A percentile compares a stretch with the other conserved stretches of the same genome.
phyloP scores from a whole-genome alignment of 2,329 filamentous ascomycete genomes.

The Daldinia eschscholtzii region DNA sequence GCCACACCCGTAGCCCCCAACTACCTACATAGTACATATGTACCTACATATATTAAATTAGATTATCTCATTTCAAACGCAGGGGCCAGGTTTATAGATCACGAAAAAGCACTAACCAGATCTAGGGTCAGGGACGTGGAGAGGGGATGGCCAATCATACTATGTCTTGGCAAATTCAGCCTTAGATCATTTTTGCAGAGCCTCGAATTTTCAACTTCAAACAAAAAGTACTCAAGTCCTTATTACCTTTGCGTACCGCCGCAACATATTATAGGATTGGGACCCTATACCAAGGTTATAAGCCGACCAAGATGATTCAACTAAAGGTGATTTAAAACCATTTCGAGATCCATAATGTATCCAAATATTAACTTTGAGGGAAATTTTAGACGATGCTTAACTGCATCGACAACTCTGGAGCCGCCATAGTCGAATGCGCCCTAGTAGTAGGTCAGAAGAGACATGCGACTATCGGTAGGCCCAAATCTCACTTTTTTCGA shows the following conservation, averaged over 20 bases:
- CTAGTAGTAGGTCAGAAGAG: conserved; percentile 92
- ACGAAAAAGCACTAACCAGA: conserved; percentile 12
- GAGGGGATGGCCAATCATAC: conserved; percentile 26
- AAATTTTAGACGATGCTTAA: conserved; percentile 86
- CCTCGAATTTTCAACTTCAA: conserved; percentile 41
- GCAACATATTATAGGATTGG: conserved; percentile 34
- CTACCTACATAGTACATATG: too few relatives aligned
- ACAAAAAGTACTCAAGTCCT: conserved; percentile 12
- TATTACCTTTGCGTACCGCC: conserved; percentile 9
- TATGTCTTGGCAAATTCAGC: conserved; percentile 31
- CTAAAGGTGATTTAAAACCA: conserved; percentile 72
- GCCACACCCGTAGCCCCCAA: conserved; percentile 18
- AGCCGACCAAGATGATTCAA: conserved; percentile 82
- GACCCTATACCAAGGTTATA: conserved; percentile 38
- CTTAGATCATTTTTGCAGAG: conserved; percentile 35
- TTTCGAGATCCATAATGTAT: neutral
- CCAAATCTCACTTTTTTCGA: neutral
- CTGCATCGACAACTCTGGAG: conserved; percentile 99
- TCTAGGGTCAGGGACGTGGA: conserved; percentile 8
- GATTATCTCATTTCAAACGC: neutral
- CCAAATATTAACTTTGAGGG: conserved; percentile 10
- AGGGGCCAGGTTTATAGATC: neutral
- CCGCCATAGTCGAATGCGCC: conserved; percentile 95
- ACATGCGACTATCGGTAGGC: conserved; percentile 86
- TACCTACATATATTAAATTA: too few relatives aligned